Percentiles rank a stretch among this genome's conserved stretches.
phyloP scores from a whole-genome alignment of 768 basidiomycete species.

The Boletus reticulatus region DNA sequence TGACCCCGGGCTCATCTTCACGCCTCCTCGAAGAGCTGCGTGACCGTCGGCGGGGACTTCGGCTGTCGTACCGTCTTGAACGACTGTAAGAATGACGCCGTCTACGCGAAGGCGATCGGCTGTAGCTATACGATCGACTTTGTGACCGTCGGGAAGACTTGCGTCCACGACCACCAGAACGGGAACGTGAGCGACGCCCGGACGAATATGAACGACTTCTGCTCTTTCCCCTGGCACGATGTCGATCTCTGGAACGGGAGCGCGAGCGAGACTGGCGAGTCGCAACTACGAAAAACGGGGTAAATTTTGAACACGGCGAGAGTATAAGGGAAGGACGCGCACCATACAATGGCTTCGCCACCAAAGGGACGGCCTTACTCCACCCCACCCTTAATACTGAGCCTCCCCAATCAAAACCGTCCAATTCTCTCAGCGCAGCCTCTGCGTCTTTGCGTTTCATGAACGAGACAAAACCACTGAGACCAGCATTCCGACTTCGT shows the following conservation, averaged over 20 bases:
- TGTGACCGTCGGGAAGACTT: slow-evolving; percentile 22
- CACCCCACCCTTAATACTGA: slow-evolving; percentile 86
- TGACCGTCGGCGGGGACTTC: slow-evolving; percentile 48
- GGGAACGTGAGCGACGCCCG: slow-evolving; percentile 28
- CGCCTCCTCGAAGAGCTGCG: slow-evolving; percentile 30
- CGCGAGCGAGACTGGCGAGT: slow-evolving; percentile 32
- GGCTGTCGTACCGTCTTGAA: slow-evolving; percentile 40
- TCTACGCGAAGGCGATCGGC: slow-evolving; percentile 37
- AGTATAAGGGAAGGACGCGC: slow-evolving; percentile 13
- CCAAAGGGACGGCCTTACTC: slow-evolving; percentile 95
- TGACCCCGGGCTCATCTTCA: slow-evolving; percentile 58
- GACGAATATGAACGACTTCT: slow-evolving; percentile 27
- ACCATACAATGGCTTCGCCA: slow-evolving; percentile 81
- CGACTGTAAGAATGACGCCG: slow-evolving; percentile 50
- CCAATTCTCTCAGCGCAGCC: slow-evolving; percentile 80
- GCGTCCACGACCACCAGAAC: slow-evolving; percentile 31
- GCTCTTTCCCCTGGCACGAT: slow-evolving; percentile 22
- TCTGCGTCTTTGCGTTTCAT: slow-evolving; percentile 95
- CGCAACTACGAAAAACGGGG: slow-evolving; percentile 12
- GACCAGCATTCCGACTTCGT: slow-evolving; percentile 66
- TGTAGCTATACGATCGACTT: slow-evolving; percentile 29
- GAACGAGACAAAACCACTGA: slow-evolving; percentile 96
- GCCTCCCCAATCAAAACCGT: slow-evolving; percentile 95
- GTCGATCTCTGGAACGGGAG: slow-evolving; percentile 34
- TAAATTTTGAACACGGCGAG: background rate